Conservation (phyloP, 352 stramenopile species). For the Globisporangium cystogenes region DNA sequence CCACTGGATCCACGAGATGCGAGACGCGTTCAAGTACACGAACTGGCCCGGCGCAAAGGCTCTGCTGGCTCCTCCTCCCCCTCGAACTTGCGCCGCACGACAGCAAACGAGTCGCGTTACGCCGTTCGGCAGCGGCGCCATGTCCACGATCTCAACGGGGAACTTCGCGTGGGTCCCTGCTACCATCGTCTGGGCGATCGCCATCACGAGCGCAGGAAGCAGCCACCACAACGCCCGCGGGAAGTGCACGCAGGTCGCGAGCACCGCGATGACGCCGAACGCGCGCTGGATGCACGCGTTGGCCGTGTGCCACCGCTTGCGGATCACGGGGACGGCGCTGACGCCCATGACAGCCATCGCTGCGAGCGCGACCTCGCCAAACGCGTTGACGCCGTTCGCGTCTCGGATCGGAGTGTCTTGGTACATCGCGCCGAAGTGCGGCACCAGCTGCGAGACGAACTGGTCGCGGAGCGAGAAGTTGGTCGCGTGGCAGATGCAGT, state of each 20-base stretch:
- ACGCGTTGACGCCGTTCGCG: conserved; percentile 13
- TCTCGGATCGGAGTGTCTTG: conserved; percentile 10
- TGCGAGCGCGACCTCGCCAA: conserved; percentile 19
- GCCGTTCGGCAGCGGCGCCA: conserved; percentile 20
- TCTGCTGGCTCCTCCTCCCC: not conserved
- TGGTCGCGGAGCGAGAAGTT: conserved; percentile 13
- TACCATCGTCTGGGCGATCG: conserved; percentile 14
- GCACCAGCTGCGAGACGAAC: conserved; percentile 16
- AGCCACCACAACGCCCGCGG: conserved; percentile 19
- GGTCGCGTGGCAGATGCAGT: conserved; percentile 20
- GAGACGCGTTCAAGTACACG: conserved; percentile 23
- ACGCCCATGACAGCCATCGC: conserved; percentile 21
- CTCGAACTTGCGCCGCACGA: not conserved
- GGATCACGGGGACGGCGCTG: conserved; percentile 13
- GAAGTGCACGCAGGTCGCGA: conserved; percentile 23
- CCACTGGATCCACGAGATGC: conserved; percentile 26
- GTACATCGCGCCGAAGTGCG: conserved; percentile 18
- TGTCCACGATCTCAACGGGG: conserved; percentile 23
- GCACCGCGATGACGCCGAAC: conserved; percentile 4
- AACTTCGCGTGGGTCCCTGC: conserved; percentile 13
- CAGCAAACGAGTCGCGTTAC: conserved; percentile 20
- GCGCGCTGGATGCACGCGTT: conserved; percentile 14
- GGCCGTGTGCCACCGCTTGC: conserved; percentile 13
- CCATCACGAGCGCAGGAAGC: conserved; percentile 17
- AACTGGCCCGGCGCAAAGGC: conserved; percentile 21